A percentile compares a stretch with the other conserved stretches of the same genome.
Evolutionary conservation across 202 grass and related monocot genomes (phyloP).

Genomic region (Setaria viridis): DNA sequence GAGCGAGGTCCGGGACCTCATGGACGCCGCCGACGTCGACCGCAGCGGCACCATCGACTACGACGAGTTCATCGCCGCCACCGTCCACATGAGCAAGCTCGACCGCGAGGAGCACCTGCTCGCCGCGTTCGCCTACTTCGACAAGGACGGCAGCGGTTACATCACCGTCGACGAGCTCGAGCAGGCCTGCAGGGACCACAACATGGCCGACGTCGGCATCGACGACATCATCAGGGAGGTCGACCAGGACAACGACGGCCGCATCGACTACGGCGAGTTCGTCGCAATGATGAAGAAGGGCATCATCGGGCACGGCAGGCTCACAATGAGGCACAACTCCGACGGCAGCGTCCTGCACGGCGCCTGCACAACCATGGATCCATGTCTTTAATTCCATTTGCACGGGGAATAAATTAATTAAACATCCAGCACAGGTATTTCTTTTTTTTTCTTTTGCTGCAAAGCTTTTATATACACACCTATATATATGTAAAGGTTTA

Average conservation of each 20-base stretch:
- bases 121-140: conserved; percentile 81
- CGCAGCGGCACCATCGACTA: conserved; percentile 78
- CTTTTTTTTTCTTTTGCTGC: no score
- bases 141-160: conserved; percentile 79
- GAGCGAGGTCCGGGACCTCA: conserved; percentile 67
- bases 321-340: conserved; percentile 54
- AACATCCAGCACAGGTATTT: no score
- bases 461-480: no score
- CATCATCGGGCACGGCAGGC: conserved; percentile 47
- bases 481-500: no score
- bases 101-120: conserved; percentile 86
- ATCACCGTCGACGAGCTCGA: conserved; percentile 87
- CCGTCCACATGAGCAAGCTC: conserved; percentile 86
- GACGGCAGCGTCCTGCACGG: conserved; percentile 52
- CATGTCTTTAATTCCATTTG: no score
- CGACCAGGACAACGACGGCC: conserved; percentile 82
- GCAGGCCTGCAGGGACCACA: conserved; percentile 72
- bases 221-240: conserved; percentile 77
- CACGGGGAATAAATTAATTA: no score
- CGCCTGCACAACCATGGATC: neutral
- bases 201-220: conserved; percentile 54
- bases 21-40: conserved; percentile 89
- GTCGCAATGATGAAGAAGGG: conserved; percentile 89
- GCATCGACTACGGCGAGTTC: conserved; percentile 83
- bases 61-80: conserved; percentile 90